Conservation (phyloP, 768 basidiomycete genomes). For the Tulasnella calospora region DNA sequence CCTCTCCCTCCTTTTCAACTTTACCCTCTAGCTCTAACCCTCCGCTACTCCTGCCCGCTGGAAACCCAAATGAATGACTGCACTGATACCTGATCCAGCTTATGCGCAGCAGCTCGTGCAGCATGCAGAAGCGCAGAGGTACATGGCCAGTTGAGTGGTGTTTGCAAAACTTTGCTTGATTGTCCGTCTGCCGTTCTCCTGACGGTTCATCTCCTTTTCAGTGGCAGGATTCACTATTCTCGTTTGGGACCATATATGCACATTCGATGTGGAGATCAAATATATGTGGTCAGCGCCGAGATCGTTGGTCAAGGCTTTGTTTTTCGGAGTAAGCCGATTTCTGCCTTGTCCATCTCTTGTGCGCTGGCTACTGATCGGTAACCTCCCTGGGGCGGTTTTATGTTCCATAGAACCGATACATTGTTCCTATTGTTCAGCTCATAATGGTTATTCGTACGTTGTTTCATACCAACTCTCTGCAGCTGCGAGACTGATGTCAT, state of each 20-base stretch:
- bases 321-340: background rate
- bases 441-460: background rate
- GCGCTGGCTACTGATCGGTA: background rate
- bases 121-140: background rate
- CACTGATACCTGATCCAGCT: background rate
- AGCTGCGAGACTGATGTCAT: background rate
- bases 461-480: background rate
- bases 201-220: background rate
- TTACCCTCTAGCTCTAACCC: background rate
- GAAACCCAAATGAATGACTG: background rate
- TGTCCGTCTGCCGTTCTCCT: background rate
- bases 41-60: background rate
- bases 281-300: background rate
- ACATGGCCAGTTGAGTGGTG: constrained; percentile 4
- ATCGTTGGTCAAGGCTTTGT: background rate
- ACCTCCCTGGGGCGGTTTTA: background rate
- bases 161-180: background rate
- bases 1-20: background rate
- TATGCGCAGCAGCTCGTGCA: background rate
- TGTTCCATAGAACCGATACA: background rate
- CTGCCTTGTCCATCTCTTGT: background rate
- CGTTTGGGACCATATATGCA: background rate
- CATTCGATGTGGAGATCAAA: background rate
- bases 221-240: background rate
- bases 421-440: background rate